A percentile compares a stretch with the other conserved stretches of the same genome.
phyloP scores from a whole-genome alignment of 768 basidiomycete genomes.

The Cystofilobasidium macerans region DNA sequence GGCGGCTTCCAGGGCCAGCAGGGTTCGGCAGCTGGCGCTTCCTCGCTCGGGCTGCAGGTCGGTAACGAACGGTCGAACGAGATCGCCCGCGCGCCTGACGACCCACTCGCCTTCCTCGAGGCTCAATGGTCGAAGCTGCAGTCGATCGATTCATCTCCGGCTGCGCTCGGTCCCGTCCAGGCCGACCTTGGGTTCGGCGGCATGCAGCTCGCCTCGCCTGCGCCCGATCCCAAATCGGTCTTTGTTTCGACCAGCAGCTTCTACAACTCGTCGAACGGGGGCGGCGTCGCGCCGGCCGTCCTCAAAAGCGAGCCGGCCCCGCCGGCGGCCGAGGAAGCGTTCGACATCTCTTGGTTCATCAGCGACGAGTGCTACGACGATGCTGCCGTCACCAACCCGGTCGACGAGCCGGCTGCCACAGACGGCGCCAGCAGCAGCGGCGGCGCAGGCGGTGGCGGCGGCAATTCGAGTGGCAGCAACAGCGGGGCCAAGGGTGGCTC shows the following conservation, averaged over 20 bases:
- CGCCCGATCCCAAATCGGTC: not conserved
- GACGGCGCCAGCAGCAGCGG: not conserved
- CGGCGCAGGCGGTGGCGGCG: not conserved
- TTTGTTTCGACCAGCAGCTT: conserved; percentile 1
- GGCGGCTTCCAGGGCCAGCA: not conserved
- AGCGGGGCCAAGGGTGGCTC: not conserved
- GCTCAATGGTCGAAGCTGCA: conserved; percentile 17
- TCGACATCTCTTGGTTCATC: conserved; percentile 26
- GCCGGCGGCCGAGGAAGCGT: conserved; percentile 12
- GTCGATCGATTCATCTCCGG: not conserved
- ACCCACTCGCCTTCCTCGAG: conserved; percentile 23
- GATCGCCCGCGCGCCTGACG: conserved; percentile 4
- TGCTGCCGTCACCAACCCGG: conserved; percentile 5
- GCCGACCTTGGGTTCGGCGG: conserved; percentile 5
- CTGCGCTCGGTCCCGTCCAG: not conserved
- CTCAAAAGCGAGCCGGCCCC: not conserved
- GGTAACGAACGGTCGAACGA: not conserved
- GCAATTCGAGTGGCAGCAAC: not conserved
- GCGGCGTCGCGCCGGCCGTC: not conserved
- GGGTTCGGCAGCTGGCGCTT: not conserved
- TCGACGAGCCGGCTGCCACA: not conserved
- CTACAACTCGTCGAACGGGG: not conserved
- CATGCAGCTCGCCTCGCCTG: not conserved
- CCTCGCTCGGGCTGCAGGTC: conserved; percentile 21
- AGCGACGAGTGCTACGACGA: conserved; percentile 16